Evolutionary conservation across 108 stramenopile genomes (phyloP).

Genomic region (Cyclostephanos invisitatus): DNA sequence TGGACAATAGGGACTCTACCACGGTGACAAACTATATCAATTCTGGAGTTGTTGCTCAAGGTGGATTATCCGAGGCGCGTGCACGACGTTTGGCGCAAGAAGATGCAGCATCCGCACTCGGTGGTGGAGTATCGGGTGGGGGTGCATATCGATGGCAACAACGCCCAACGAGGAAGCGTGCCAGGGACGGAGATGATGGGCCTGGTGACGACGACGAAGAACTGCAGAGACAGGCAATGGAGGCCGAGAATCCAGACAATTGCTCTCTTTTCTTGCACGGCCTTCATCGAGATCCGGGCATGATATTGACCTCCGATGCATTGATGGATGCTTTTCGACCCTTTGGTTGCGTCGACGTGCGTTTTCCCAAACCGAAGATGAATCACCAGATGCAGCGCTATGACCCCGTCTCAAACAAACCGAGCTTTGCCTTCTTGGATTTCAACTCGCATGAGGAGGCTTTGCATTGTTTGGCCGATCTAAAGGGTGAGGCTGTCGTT

Average conservation of each 20-base stretch:
- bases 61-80: conserved; percentile 63
- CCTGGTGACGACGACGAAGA: conserved; percentile 32
- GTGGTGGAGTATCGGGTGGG: conserved; percentile 19
- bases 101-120: conserved; percentile 33
- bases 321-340: conserved; percentile 64
- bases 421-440: conserved; percentile 81
- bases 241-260: conserved; percentile 56
- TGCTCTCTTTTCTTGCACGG: conserved; percentile 78
- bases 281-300: conserved; percentile 72
- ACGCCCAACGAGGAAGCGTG: conserved; percentile 42
- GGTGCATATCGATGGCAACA: conserved; percentile 56
- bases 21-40: conserved; percentile 2
- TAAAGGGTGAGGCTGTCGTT: conserved; percentile 51
- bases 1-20: not conserved
- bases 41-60: not conserved
- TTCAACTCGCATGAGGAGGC: conserved; percentile 74
- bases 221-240: conserved; percentile 40
- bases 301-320: conserved; percentile 33
- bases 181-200: conserved; percentile 27
- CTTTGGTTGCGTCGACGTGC: conserved; percentile 52
- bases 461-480: conserved; percentile 57
- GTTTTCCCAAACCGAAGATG: conserved; percentile 55
- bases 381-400: conserved; percentile 18
- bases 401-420: conserved; percentile 26
- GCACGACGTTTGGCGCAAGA: conserved; percentile 57